Evolutionary conservation across 2,329 filamentous ascomycete genomes (phyloP), one percentile per base, ranked within the genome.

Genomic region (Botrytis medusae): DNA sequence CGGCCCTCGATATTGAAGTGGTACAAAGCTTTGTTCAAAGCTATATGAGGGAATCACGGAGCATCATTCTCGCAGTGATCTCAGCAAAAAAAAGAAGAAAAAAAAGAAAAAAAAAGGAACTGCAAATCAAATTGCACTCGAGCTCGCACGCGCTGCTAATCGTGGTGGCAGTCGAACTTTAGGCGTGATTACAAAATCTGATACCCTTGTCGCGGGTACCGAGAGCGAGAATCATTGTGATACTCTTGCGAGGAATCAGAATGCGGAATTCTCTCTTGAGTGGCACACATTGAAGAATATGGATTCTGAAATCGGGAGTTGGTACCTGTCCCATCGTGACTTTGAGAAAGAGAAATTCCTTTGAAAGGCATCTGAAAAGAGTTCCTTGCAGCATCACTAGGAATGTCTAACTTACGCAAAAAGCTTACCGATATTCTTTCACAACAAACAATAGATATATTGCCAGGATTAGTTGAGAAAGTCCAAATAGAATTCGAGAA

Each of bases 101-200:
- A 87, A 87, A 78, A 86, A 85, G n/a, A n/a, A n/a, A n/a, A 87
- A 87, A 78, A 86, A 85, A 57, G 86, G 88, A 75, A 8, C 7
- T 7, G 44, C 44, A 46, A 20, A 44, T 20, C 42, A 46, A 76
- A 82, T 84, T 14, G 85, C 92, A 5, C 81, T 88, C 0, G 83
- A 86, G 16, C 77, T 85, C 54, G 83, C 87, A 18, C 84, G 86
- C n/a, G 72, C 64, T 57, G 74, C 77, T 29, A 84, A 86, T 74
- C 75, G 74, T 0, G 73, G 76, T 6, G 83, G 84, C 0, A 74
- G 77, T 46, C 78, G 85, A 59, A 86, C 84, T 0, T 71, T 86
- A 0, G 83, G 84, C 0, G 80, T 87, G 4, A 81, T 91, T 0
- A 91, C 89, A 0, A 91, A 91, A 75, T 86, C 88, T 0, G 90